Conservation (phyloP, 495 filamentous ascomycete genomes). For the Tuber melanosporum region DNA sequence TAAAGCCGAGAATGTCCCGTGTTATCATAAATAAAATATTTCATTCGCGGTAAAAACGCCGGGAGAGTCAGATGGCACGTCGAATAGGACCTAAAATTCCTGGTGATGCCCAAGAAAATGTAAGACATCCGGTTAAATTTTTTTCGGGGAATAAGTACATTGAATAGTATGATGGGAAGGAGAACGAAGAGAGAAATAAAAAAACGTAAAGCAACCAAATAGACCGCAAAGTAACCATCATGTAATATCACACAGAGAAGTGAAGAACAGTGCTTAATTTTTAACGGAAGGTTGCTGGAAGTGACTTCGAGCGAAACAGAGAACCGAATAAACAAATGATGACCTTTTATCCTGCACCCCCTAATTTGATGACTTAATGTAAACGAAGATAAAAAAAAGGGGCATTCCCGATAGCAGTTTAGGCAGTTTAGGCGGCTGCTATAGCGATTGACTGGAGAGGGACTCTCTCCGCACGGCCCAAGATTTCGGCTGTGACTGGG, state of each 20-base stretch:
- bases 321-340: background rate
- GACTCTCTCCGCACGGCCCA: slow-evolving; percentile 39
- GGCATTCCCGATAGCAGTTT: background rate
- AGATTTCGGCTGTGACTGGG: slow-evolving; percentile 32
- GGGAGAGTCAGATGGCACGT: too few relatives aligned
- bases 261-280: background rate
- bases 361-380: background rate
- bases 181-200: background rate
- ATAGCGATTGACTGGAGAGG: slow-evolving; percentile 39
- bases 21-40: too few relatives aligned
- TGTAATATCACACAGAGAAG: slow-evolving; percentile 5
- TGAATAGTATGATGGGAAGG: background rate
- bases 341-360: background rate
- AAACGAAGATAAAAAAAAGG: background rate
- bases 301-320: background rate
- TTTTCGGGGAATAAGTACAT: slow-evolving; percentile 2
- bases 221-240: background rate
- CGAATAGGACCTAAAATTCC: background rate
- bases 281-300: background rate
- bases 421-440: slow-evolving; percentile 25
- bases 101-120: background rate
- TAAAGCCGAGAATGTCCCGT: too few relatives aligned
- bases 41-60: too few relatives aligned
- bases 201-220: background rate
- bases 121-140: background rate